Conservation (phyloP, 2,329 filamentous ascomycete genomes). For the Xylariomycetidae sp. region DNA sequence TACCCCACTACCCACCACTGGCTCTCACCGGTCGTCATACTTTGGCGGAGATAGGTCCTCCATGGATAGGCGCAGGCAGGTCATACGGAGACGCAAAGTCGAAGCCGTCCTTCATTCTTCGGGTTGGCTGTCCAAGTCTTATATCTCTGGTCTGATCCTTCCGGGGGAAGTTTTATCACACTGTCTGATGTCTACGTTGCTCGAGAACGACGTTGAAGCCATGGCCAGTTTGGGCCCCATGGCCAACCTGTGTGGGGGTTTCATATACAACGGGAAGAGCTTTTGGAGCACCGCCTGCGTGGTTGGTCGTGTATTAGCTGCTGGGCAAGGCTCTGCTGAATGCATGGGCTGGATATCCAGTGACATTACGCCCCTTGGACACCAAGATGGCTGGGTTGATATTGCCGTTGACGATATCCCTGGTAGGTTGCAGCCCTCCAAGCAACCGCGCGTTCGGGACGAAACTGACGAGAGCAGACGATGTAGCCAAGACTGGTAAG, state of each 20-base stretch:
- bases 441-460: constrained; percentile 9
- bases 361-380: constrained; percentile 46
- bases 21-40: constrained; percentile 37
- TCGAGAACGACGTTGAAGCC: constrained; percentile 59
- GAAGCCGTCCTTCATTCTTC: constrained; percentile 52
- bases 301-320: constrained; percentile 58
- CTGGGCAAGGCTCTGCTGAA: constrained; percentile 54
- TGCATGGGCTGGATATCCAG: constrained; percentile 66
- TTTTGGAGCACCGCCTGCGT: constrained; percentile 65
- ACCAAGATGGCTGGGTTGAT: constrained; percentile 53
- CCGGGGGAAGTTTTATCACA: constrained; percentile 59
- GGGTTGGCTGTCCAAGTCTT: constrained; percentile 64
- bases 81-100: constrained; percentile 45
- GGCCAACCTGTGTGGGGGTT: constrained; percentile 58
- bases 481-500: constrained; percentile 42
- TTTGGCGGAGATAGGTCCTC: constrained; percentile 31
- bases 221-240: constrained; percentile 52
- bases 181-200: constrained; percentile 58
- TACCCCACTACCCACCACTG: constrained; percentile 31
- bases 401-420: constrained; percentile 48
- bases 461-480: constrained; percentile 34
- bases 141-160: constrained; percentile 58
- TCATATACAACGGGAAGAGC: constrained; percentile 56
- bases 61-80: constrained; percentile 23
- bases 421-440: constrained; percentile 29